These are phyloP conservation scores for Ophiosphaerella korrae DNA, from an alignment of 2,329 filamentous ascomycete species.

Conservation along the genomic window DNA sequence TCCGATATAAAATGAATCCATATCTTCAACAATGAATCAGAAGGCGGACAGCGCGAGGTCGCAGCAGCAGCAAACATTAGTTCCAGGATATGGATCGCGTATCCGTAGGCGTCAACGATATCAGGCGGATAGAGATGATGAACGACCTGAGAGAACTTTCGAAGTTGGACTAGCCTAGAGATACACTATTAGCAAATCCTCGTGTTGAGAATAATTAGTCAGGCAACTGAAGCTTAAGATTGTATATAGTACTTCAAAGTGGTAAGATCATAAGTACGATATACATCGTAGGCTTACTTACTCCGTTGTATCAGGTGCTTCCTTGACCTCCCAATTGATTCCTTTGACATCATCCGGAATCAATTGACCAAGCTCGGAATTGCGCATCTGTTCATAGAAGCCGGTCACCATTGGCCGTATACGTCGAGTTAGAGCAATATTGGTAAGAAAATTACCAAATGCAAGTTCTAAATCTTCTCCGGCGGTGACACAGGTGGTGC, in stretches of 20 bases:
- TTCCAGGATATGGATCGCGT: conserved; percentile 28
- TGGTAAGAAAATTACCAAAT: conserved; percentile 29
- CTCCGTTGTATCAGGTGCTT: conserved; percentile 24
- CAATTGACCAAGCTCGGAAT: conserved; percentile 19
- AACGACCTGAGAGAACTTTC: conserved; percentile 30
- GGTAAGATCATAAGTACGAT: not conserved
- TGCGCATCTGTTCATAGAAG: conserved; percentile 19
- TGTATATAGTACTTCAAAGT: not conserved
- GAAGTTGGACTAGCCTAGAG: conserved; percentile 21
- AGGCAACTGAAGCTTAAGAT: too few relatives aligned
- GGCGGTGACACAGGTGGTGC: conserved; percentile 16
- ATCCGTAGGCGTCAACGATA: conserved; percentile 33
- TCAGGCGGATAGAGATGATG: conserved; percentile 34
- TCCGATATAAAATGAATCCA: conserved; percentile 32
- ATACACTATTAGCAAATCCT: not conserved
- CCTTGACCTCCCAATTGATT: conserved; percentile 19
- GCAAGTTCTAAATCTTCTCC: conserved; percentile 19
- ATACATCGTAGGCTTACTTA: not conserved
- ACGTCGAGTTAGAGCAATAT: conserved; percentile 27
- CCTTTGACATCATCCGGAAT: conserved; percentile 28
- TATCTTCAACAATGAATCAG: conserved; percentile 32
- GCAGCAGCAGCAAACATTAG: conserved; percentile 23
- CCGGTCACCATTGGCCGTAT: conserved; percentile 30
- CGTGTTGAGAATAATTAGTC: too few relatives aligned
- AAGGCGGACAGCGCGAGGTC: conserved; percentile 20